Evolutionary conservation across 495 filamentous ascomycete species (phyloP), one percentile per base, ranked within the genome.

Genomic region (Daldinia grandis): DNA sequence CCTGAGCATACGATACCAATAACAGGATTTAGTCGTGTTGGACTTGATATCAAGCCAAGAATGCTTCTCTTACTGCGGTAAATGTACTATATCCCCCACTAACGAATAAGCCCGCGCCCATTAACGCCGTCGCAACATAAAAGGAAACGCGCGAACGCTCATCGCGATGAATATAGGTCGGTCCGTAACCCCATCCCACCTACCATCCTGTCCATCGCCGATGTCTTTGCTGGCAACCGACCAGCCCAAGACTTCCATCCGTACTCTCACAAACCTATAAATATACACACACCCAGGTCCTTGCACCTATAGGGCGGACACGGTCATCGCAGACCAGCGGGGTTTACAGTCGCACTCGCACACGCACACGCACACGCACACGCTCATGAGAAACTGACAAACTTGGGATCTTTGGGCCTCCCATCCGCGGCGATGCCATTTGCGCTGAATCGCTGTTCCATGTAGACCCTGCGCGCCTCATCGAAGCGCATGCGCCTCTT

Each of bases 371-470:
- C 9, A 12, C 42, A n/a, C 42, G 19, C 24, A 14, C 25, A 1
- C 19, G 14, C 28, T 76, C 58, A 96, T 27, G 92, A 95, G 79
- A 97, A 97, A 61, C 91, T 94, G 10, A 97, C 93, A 76, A 97
- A 96, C 83, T 97, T 97, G 62, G 93, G 93, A 85, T 98, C 95
- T 77, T 89, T 88, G 56, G 95, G 95, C 74, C 88, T 81, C 35
- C 96, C 95, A 79, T 98, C 96, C 15, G 90, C 83, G 10, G 89
- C 94, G 75, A 99, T 98, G 60, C 91, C 90, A 74, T 97, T 93
- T 76, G 89, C 92, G 71, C 86, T 86, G 74, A 99, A 95, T 67
- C 90, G 84, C 66, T 92, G 87, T 83, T 97, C 89, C 74, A 91
- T 94, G 74, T 91, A 95, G 21, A 94, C 85, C 55, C 91, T 82